phyloP scores from a whole-genome alignment of 768 basidiomycete species.

The Chalciporus sphaerocephalus region DNA sequence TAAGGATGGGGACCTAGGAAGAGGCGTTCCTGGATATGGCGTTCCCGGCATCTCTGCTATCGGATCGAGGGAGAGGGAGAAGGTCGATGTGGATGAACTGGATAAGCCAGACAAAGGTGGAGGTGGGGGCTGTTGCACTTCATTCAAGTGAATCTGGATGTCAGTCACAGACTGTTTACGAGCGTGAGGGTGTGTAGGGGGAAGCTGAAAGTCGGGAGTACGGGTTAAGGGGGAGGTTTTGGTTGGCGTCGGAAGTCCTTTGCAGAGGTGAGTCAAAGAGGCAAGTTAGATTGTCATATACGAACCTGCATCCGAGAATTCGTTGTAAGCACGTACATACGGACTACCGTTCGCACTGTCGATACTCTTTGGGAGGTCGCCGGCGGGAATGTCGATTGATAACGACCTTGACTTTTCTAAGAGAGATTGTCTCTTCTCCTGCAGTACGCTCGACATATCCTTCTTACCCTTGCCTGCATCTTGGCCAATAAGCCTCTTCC shows the following conservation, averaged over 20 bases:
- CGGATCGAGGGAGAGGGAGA: slow-evolving; percentile 46
- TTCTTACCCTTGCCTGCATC: slow-evolving; percentile 26
- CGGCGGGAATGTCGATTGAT: slow-evolving; percentile 57
- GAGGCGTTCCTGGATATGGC: slow-evolving; percentile 35
- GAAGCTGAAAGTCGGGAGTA: slow-evolving; percentile 47
- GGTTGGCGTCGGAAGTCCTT: slow-evolving; percentile 1
- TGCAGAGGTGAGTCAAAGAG: slow-evolving; percentile 5
- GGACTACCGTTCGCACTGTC: slow-evolving; percentile 4
- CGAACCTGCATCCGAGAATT: slow-evolving; percentile 24
- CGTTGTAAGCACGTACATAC: slow-evolving; percentile 32
- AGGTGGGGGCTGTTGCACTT: slow-evolving; percentile 20
- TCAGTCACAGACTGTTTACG: slow-evolving; percentile 69
- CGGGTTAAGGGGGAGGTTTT: slow-evolving; percentile 38
- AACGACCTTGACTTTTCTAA: slow-evolving; percentile 53
- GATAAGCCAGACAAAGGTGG: slow-evolving; percentile 20
- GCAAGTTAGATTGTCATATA: neutral
- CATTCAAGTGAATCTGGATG: slow-evolving; percentile 37
- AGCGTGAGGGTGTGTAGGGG: slow-evolving; percentile 69
- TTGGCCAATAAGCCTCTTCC: slow-evolving; percentile 58
- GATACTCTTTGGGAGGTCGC: slow-evolving; percentile 38
- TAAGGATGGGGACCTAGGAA: slow-evolving; percentile 24
- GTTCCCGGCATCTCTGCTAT: slow-evolving; percentile 43
- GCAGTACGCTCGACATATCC: slow-evolving; percentile 45
- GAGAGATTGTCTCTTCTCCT: slow-evolving; percentile 50
- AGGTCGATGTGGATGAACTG: slow-evolving; percentile 44